Evolutionary conservation across 805 yeast genomes (phyloP), one percentile per base, ranked within the genome.

Genomic region (Metschnikowia proteae): DNA sequence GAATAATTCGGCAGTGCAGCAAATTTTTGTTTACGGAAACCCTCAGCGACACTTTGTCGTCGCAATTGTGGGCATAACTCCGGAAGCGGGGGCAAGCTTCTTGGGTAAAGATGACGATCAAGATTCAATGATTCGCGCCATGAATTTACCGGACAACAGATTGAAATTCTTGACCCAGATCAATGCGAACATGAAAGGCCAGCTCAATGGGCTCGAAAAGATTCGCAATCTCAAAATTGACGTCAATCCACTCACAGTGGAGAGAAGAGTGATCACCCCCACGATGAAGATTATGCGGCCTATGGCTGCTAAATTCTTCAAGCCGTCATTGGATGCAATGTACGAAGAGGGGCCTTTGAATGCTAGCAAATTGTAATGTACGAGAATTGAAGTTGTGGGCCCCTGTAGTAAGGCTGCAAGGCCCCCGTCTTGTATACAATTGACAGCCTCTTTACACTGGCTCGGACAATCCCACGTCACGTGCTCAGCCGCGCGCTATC

Each of bases 221-320:
- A 48, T 84, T 30, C 80, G 79, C 60, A 84, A 84, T 55, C 54
- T 80, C 22, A 55, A 62, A 32, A 62, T 82, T 31, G 78, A 66
- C 38, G 47, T 80, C 46, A 86, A 84, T 54, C 87, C 88, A 4
- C 67, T 84, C 50, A 80, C 73, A 31, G 67, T 81, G 13, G 81
- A 75, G 38, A 80, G 81, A 50, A 82, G 81, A 41, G 77, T 79
- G 6, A 61, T 84, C 31, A 85, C 92, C 3, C 91, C 90, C 35
- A 84, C 90, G 4, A 52, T 76, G 56, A 78, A 78, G 59, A 60
- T 78, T 51, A 76, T 72, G 63, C 70, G 75, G 52, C 70, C 73
- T 4, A 40, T 61, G 38, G 68, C 69, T 13, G 50, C 56, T 26
- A 60, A 57, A 41, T 60, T 57, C 51, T 66, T 66, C 44, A 52